Conservation (phyloP, 2,329 filamentous ascomycete species). For the Claviceps monticola region DNA sequence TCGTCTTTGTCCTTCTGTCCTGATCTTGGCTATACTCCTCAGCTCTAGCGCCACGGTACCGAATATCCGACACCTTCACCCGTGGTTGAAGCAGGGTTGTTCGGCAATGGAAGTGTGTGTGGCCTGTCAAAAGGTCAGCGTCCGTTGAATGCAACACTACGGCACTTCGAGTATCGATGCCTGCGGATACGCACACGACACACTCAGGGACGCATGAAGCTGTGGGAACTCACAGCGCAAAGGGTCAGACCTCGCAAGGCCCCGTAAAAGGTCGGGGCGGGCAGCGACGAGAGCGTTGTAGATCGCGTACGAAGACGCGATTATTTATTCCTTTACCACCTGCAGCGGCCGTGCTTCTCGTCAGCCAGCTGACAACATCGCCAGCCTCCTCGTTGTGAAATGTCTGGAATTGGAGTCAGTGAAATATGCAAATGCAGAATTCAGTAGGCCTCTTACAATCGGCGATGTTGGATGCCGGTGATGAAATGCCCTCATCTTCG, state of each 20-base stretch:
- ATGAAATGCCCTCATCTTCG: constrained; percentile 33
- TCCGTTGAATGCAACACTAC: not conserved
- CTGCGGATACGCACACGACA: not conserved
- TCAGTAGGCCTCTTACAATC: constrained; percentile 28
- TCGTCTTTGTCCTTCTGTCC: constrained; percentile 14
- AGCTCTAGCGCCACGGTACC: too few species aligned
- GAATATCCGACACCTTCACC: constrained; percentile 17
- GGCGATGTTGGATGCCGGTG: constrained; percentile 45
- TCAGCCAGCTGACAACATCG: constrained; percentile 52
- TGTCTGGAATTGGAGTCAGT: constrained; percentile 24
- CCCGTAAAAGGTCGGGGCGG: constrained; percentile 51
- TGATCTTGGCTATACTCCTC: too few species aligned
- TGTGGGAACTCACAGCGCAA: constrained; percentile 40
- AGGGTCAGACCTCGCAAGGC: constrained; percentile 45
- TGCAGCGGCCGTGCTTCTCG: constrained; percentile 41
- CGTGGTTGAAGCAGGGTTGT: constrained; percentile 38
- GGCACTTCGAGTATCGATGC: not conserved
- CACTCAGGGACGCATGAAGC: not conserved
- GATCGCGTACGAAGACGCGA: constrained; percentile 50
- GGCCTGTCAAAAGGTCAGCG: constrained; percentile 24
- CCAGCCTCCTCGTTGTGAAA: constrained; percentile 60
- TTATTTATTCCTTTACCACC: constrained; percentile 52
- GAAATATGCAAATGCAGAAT: too few species aligned
- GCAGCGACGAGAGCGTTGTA: constrained; percentile 53
- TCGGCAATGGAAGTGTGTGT: constrained; percentile 41